These are phyloP conservation scores for Albophoma yamanashiensis DNA, from an alignment of 2,329 filamentous ascomycete genomes.

Conservation along the genomic window DNA sequence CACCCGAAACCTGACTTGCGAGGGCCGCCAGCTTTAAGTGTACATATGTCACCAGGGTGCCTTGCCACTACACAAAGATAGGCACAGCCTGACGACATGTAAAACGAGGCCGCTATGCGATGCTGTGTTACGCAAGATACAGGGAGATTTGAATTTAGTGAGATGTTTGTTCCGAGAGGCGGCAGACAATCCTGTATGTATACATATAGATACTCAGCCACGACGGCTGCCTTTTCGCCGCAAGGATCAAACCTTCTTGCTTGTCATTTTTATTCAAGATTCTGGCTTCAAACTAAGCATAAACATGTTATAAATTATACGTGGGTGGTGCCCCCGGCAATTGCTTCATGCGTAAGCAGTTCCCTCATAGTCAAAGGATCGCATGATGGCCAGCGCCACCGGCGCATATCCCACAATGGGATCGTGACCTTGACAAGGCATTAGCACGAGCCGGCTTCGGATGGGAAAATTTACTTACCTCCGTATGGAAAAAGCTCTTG, in stretches of 20 bases:
- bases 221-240: background rate
- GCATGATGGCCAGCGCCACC: constrained; percentile 52
- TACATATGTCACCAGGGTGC: background rate
- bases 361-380: constrained; percentile 44
- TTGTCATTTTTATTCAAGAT: background rate
- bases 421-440: constrained; percentile 49
- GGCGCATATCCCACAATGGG: constrained; percentile 54
- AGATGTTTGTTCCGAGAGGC: background rate
- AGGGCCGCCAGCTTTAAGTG: background rate
- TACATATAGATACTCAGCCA: background rate
- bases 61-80: background rate
- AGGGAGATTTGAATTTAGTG: background rate
- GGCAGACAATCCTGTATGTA: background rate
- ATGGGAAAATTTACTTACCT: constrained; percentile 28
- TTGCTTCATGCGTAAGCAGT: constrained; percentile 9
- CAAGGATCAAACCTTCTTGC: background rate
- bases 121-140: background rate
- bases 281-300: background rate
- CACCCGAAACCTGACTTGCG: background rate
- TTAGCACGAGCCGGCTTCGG: background rate
- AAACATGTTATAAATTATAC: background rate
- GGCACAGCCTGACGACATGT: background rate
- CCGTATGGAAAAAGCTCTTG: constrained; percentile 45
- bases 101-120: background rate
- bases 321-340: background rate